Evolutionary conservation across 208 protist genomes (phyloP), one percentile per base, ranked within the genome.

Genomic region (Leishmania tarentolae): DNA sequence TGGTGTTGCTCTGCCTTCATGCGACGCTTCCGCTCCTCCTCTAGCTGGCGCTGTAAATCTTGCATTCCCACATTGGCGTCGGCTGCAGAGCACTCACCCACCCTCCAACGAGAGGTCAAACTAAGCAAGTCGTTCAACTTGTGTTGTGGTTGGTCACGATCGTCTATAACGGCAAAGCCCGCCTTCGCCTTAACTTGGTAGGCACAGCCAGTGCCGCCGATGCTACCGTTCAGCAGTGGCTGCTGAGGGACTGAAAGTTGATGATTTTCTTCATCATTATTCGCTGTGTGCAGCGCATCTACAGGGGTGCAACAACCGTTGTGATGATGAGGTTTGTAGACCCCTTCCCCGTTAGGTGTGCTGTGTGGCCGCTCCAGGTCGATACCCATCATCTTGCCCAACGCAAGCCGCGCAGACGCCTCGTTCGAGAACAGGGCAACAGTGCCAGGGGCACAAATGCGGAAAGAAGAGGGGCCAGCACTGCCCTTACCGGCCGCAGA

Each of bases 391-490:
- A 63, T 75, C 61, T 8, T 72, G 47, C 70, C 63, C 28, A 93
- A 80, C 1, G 81, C 90, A 15, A 82, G 44, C 2, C 88, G 88
- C 5, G 92, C 92, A 1, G 79, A 59, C 28, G 82, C 74, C 74
- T 95, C 92, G 57, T 95, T 88, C 3, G 74, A 74, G 75, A 90
- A 93, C 44, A 93, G 81, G 21, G 70, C 74, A 2, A 77, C 47
- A 7, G 46, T 73, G 40, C 69, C 28, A 52, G 42, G 4, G 24
- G 40, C 7, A 9, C 11, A 7, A 19, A 13, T 73, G 44, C 44
- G 28, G 9, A 6, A 24, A 44, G 66, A 9, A 24, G 66, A 71
- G 66, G 31, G 13, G 42, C 24, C 21, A 5, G 8, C 21, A 11
- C 40, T 46, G 40, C 37, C 66, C 40, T 35, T 8, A 3, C 4